Evolutionary conservation across 495 filamentous ascomycete genomes (phyloP).

Genomic region (Margaritispora aquatica): DNA sequence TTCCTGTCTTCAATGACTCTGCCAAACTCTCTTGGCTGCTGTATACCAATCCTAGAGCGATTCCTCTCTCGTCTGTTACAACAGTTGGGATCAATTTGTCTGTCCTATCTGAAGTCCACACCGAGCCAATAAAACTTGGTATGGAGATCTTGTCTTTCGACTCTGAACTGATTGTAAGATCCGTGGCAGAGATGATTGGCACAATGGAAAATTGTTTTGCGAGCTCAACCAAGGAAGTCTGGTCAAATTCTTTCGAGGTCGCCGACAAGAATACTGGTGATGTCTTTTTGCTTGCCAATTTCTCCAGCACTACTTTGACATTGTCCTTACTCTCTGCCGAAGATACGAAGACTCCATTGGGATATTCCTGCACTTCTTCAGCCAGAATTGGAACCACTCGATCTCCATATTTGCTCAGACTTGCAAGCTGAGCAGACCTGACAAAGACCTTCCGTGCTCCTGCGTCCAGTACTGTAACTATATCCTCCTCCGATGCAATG

Average conservation of each 20-base stretch:
- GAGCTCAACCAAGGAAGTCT: constrained; percentile 40
- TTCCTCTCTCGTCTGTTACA: constrained; percentile 82
- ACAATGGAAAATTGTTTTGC: constrained; percentile 54
- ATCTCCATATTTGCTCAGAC: constrained; percentile 49
- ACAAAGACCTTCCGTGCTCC: constrained; percentile 88
- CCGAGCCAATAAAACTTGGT: constrained; percentile 59
- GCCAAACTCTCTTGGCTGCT: constrained; percentile 84
- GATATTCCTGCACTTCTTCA: constrained; percentile 23
- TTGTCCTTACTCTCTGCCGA: constrained; percentile 20
- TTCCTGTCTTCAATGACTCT: constrained; percentile 79
- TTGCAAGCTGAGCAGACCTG: constrained; percentile 54
- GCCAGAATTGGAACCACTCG: constrained; percentile 47
- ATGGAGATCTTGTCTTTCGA: constrained; percentile 54
- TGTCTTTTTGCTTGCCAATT: constrained; percentile 38
- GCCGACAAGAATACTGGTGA: constrained; percentile 41
- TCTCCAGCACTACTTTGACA: constrained; percentile 30
- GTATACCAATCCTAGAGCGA: constrained; percentile 85
- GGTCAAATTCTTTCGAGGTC: constrained; percentile 34
- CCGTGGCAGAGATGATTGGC: constrained; percentile 67
- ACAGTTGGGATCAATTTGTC: constrained; percentile 83
- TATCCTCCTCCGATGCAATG: constrained; percentile 59
- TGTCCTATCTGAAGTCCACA: constrained; percentile 70
- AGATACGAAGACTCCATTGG: constrained; percentile 17
- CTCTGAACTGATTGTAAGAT: constrained; percentile 55
- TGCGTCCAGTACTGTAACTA: constrained; percentile 74